A percentile compares a stretch with the other conserved stretches of the same genome.
Conservation (phyloP, 169 alveolate species). For the Perkinsus marinus region DNA sequence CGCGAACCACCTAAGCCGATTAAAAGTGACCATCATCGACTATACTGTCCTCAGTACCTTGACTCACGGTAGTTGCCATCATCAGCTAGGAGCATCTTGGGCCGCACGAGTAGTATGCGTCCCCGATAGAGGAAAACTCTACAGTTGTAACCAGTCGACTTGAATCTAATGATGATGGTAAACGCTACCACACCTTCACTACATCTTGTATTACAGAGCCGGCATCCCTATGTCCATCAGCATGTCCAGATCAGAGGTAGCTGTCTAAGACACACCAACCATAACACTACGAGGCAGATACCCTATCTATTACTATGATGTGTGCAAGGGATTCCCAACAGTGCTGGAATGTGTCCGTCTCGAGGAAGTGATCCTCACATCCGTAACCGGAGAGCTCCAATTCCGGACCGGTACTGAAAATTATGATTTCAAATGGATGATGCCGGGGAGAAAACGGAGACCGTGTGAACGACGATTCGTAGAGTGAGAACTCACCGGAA, state of each 20-base stretch:
- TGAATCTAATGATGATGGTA: neutral
- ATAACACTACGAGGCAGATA: neutral
- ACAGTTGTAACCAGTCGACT: slow-evolving; percentile 45
- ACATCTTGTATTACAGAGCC: slow-evolving; percentile 16
- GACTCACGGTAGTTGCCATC: slow-evolving; percentile 68
- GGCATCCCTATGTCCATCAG: slow-evolving; percentile 69
- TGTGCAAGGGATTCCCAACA: slow-evolving; percentile 58
- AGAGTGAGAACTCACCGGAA: slow-evolving; percentile 18
- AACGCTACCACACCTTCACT: too few species aligned
- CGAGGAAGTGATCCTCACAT: slow-evolving; percentile 74
- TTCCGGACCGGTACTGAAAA: slow-evolving; percentile 47
- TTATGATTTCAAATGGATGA: too few species aligned
- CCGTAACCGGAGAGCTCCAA: slow-evolving; percentile 49
- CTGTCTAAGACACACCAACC: neutral
- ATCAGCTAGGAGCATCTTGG: slow-evolving; percentile 59
- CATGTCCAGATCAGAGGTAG: slow-evolving; percentile 24
- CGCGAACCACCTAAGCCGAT: slow-evolving; percentile 48
- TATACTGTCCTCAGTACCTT: neutral
- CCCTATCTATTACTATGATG: slow-evolving; percentile 18
- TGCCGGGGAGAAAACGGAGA: too few species aligned
- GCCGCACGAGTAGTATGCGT: slow-evolving; percentile 53
- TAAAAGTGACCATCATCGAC: neutral
- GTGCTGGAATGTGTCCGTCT: slow-evolving; percentile 60
- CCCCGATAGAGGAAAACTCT: slow-evolving; percentile 48
- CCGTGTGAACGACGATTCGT: too few species aligned